Percentiles rank a stretch among this genome's conserved stretches.
Evolutionary conservation across 257 asterid species (phyloP).

Genomic region (Euphrasia confusa): DNA sequence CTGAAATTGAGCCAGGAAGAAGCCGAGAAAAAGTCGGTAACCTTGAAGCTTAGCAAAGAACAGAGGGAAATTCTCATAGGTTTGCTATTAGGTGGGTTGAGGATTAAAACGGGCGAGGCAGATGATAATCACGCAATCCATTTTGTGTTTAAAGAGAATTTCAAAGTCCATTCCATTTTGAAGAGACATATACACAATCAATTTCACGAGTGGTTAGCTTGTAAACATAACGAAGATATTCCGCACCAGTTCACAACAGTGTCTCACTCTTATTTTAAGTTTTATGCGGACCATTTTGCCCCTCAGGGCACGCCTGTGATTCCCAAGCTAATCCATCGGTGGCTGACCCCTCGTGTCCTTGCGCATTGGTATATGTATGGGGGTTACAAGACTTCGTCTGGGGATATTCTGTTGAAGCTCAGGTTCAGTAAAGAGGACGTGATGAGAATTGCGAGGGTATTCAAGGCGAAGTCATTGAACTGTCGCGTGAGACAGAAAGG

Average conservation of each 20-base stretch:
- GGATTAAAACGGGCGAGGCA: slow-evolving; percentile 42
- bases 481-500: slow-evolving; percentile 62
- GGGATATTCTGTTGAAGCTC: slow-evolving; percentile 75
- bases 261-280: slow-evolving; percentile 55
- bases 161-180: slow-evolving; percentile 42
- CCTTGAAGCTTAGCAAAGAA: slow-evolving; percentile 60
- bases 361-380: slow-evolving; percentile 97
- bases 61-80: slow-evolving; percentile 81
- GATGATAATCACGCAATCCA: slow-evolving; percentile 37
- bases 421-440: slow-evolving; percentile 59
- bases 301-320: slow-evolving; percentile 49
- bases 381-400: slow-evolving; percentile 69
- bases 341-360: slow-evolving; percentile 87
- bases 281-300: slow-evolving; percentile 79
- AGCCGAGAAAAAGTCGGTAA: slow-evolving; percentile 31
- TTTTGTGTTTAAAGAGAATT: slow-evolving; percentile 56
- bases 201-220: slow-evolving; percentile 74
- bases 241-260: slow-evolving; percentile 50
- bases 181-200: slow-evolving; percentile 53
- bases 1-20: slow-evolving; percentile 34
- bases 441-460: slow-evolving; percentile 38
- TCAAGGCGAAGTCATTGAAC: slow-evolving; percentile 50
- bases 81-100: slow-evolving; percentile 67
- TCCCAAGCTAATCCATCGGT: slow-evolving; percentile 80
- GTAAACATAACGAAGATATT: slow-evolving; percentile 27